These are phyloP conservation scores for Pseudonitzschia pungens DNA, from an alignment of 108 stramenopile genomes.

Conservation along the genomic window DNA sequence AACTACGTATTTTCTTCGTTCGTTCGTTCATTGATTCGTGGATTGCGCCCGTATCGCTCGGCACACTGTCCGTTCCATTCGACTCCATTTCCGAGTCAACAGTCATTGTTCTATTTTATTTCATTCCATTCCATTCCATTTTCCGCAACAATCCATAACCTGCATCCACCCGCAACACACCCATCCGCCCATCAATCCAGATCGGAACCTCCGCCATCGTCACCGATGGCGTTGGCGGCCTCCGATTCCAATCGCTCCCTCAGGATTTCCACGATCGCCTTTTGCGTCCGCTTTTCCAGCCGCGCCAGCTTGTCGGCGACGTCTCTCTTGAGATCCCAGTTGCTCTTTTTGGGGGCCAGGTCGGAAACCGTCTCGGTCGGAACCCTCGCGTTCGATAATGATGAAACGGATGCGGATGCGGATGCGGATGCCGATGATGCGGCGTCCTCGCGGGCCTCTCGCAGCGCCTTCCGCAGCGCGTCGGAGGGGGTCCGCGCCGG, in stretches of 20 bases:
- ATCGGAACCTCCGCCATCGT: conserved; percentile 47
- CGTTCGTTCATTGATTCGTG: neutral
- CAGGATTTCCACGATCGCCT: conserved; percentile 71
- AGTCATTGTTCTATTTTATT: too few relatives aligned
- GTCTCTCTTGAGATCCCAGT: conserved; percentile 88
- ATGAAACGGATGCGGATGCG: neutral
- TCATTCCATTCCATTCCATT: too few relatives aligned
- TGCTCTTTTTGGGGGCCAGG: conserved; percentile 70
- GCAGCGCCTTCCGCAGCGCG: conserved; percentile 58
- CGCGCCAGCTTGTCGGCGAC: conserved; percentile 64
- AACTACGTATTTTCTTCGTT: neutral
- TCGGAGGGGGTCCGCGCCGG: conserved; percentile 20
- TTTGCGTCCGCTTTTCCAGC: conserved; percentile 75
- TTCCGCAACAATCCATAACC: too few relatives aligned
- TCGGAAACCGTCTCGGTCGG: neutral
- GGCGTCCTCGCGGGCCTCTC: conserved; percentile 45
- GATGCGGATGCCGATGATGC: neutral
- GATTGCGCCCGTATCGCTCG: too few relatives aligned
- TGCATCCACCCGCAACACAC: too few relatives aligned
- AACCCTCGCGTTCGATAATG: neutral
- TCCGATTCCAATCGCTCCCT: conserved; percentile 70
- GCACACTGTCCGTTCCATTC: too few relatives aligned
- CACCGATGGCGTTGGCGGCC: conserved; percentile 43
- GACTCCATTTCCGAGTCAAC: too few relatives aligned
- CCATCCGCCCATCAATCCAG: conserved; percentile 21